Base-by-base conservation (phyloP, 1,139 yeast genomes). In the Candida sanyaensis region DNA sequence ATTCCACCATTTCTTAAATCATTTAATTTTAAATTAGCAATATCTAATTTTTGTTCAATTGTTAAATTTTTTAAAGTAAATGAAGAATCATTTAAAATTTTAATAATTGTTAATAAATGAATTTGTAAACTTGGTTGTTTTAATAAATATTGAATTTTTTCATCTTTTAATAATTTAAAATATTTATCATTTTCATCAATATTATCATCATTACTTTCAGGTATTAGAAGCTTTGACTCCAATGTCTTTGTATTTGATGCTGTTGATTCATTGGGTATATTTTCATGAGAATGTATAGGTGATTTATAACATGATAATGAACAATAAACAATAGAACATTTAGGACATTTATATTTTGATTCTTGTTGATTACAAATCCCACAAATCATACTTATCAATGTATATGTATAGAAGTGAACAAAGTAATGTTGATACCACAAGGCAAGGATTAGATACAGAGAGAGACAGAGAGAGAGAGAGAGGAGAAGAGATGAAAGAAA, bases 271-370 rank as follows among this genome's bases (percentile, higher is more conserved):
- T 17, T 33, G 28, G 37, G 28, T 4, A 40, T 11, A 17, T 44
- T 40, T 5, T 46, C 36, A 37, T 45, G 42, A n/a, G 13, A 42
- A 56, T 83, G 89, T 8, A 52, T 53, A 10, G 65, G 77, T 23
- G 71, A 65, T 61, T 84, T 85, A 61, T 77, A 86, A 55, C 92
- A 86, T 1, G 50, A 55, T 9, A 86, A 50, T 0, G 88, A 81
- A 56, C 92, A 86, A 61, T 75, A 75, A 3, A 48, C 56, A 2
- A 65, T 52, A 1, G 50, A 41, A 49, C 90, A 84, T 51, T 72
- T 77, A 2, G 90, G 88, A 59, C 91, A 85, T 56, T 77, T 83
- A 62, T 84, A 85, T 55, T 81, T 83, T 30, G 80, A 68, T 37
- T 65, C 66, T 2, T 62, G 55, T 1, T 45, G 58, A 2, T 55